These are phyloP conservation scores for Yamadazyma endophytica DNA, from an alignment of 805 yeast species.

Conservation along the genomic window DNA sequence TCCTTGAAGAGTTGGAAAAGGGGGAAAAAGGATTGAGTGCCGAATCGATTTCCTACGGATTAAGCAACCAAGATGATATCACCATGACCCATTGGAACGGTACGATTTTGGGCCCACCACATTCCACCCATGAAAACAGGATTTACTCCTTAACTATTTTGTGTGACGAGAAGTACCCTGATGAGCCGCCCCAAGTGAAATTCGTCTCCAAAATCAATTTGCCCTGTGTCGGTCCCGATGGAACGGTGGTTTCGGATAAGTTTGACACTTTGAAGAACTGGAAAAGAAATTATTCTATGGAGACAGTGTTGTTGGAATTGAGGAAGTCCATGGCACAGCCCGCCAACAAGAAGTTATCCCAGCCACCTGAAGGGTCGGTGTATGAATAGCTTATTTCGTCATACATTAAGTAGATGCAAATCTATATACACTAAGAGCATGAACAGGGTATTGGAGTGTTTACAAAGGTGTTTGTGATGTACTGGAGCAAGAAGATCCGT, in stretches of 20 bases:
- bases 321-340: constrained; percentile 83
- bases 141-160: constrained; percentile 78
- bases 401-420: too few relatives aligned
- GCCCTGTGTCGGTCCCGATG: constrained; percentile 76
- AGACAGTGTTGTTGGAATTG: constrained; percentile 81
- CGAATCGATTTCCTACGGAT: constrained; percentile 93
- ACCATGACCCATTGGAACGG: constrained; percentile 97
- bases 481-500: too few relatives aligned
- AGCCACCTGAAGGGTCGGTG: constrained; percentile 86
- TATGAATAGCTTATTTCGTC: too few relatives aligned
- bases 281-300: constrained; percentile 92
- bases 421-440: too few relatives aligned
- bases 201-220: constrained; percentile 83
- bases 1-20: constrained; percentile 93
- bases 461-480: neutral
- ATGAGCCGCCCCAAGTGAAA: constrained; percentile 76
- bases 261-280: constrained; percentile 74
- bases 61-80: constrained; percentile 85
- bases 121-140: constrained; percentile 81
- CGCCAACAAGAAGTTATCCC: constrained; percentile 76
- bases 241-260: constrained; percentile 45
- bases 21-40: constrained; percentile 98
- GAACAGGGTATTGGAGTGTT: too few relatives aligned
- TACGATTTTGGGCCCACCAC: constrained; percentile 96
- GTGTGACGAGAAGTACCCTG: constrained; percentile 86